phyloP scores from a whole-genome alignment of 371 early-diverging fungal species.

The Synchytrium microbalum region DNA sequence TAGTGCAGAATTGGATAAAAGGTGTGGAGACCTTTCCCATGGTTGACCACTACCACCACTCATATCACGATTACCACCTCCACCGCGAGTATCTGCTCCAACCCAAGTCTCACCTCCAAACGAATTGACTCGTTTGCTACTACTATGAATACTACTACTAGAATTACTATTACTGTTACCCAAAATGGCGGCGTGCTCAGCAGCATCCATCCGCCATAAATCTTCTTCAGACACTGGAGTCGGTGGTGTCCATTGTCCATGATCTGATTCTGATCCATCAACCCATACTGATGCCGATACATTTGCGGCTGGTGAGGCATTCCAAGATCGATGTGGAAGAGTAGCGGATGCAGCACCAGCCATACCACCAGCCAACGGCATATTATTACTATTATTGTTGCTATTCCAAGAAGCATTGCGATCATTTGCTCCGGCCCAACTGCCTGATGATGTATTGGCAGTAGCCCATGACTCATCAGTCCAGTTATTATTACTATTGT shows the following conservation, averaged over 20 bases:
- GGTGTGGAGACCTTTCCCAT: not conserved
- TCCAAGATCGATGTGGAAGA: constrained; percentile 4
- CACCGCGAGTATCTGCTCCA: too few relatives aligned
- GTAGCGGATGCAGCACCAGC: not conserved
- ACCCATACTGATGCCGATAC: not conserved
- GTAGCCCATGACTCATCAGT: not conserved
- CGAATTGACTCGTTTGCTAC: too few relatives aligned
- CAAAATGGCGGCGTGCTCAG: not conserved
- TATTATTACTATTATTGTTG: not conserved
- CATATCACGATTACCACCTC: not conserved
- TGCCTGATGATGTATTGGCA: not conserved
- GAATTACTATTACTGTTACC: not conserved
- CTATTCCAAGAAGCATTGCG: not conserved
- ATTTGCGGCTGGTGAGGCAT: constrained; percentile 2
- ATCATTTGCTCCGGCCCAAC: not conserved
- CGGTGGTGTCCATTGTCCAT: not conserved
- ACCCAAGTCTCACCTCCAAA: not conserved
- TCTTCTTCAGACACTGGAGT: not conserved
- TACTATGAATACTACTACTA: not conserved
- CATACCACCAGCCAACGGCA: not conserved
- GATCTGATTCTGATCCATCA: constrained; percentile 2
- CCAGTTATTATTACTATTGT: not conserved
- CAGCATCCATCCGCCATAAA: not conserved
- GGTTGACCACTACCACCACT: not conserved
- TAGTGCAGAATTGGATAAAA: not conserved